Conservation (phyloP, 148 eudicot species). For the Diospyros lotus region DNA sequence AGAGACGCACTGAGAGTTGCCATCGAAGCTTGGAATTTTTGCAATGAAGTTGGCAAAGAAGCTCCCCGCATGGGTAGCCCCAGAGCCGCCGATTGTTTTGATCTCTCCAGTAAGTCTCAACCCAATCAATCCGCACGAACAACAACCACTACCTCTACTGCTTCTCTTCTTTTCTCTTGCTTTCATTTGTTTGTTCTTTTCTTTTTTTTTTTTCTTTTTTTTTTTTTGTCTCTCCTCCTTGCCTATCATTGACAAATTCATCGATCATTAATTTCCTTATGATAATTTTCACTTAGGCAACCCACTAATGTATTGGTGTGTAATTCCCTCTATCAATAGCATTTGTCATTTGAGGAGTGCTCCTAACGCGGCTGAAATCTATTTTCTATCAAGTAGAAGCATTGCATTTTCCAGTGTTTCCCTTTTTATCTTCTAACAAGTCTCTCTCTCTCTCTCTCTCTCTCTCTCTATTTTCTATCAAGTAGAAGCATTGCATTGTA, state of each 20-base stretch:
- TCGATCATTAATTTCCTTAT: no score
- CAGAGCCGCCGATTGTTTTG: constrained; percentile 83
- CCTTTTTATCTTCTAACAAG: not conserved
- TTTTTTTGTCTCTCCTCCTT: not conserved
- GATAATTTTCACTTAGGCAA: no score
- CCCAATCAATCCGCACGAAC: not conserved
- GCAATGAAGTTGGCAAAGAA: constrained; percentile 83
- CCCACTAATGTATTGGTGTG: no score
- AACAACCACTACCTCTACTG: not conserved
- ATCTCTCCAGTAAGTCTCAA: constrained; percentile 28
- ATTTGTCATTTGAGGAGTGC: no score
- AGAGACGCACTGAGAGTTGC: constrained; percentile 66
- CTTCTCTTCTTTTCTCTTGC: not conserved
- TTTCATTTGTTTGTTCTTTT: not conserved
- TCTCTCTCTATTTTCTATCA: not conserved
- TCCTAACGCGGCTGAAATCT: no score
- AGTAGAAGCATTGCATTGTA: constrained; percentile 2
- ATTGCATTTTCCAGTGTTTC: not conserved
- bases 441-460: constrained; percentile 5
- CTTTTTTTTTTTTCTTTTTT: not conserved
- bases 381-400: not conserved
- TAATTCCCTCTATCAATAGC: no score
- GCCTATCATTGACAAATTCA: no score
- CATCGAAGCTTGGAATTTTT: constrained; percentile 83
- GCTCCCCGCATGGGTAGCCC: constrained; percentile 84